Evolutionary conservation across 331 rosid species (phyloP).

Genomic region (Erythrophleum ivorense): DNA sequence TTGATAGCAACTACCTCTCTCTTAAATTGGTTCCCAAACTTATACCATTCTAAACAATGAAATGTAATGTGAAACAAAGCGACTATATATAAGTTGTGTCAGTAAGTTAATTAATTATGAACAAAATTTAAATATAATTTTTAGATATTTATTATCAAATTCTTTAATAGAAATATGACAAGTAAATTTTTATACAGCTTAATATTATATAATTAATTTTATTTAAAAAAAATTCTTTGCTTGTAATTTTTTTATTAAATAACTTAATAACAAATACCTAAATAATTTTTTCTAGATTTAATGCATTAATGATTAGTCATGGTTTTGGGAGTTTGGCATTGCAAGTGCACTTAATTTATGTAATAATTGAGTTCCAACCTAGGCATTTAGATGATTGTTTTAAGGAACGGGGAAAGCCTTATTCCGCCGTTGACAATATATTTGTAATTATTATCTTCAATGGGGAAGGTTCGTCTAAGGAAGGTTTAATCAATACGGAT

Average conservation of each 20-base stretch:
- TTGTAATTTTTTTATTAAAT: no score
- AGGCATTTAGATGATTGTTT: slow-evolving; percentile 4
- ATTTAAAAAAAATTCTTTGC: no score
- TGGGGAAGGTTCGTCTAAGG: slow-evolving; percentile 17
- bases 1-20: no score
- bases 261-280: neutral
- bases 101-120: neutral
- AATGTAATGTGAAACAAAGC: no score
- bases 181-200: neutral
- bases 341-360: neutral
- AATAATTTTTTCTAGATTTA: neutral
- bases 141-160: neutral
- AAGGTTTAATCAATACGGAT: slow-evolving; percentile 3
- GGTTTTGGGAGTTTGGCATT: neutral
- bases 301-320: neutral
- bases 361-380: neutral
- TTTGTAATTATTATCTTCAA: neutral
- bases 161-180: neutral
- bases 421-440: slow-evolving; percentile 17
- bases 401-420: slow-evolving; percentile 1
- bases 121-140: no score
- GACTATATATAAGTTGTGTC: no score
- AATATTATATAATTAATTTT: no score
- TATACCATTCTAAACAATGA: no score
- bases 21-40: no score